A percentile compares a stretch with the other conserved stretches of the same genome.
phyloP scores from a whole-genome alignment of 2,329 filamentous ascomycete species.

The Tetracladium maxilliforme region DNA sequence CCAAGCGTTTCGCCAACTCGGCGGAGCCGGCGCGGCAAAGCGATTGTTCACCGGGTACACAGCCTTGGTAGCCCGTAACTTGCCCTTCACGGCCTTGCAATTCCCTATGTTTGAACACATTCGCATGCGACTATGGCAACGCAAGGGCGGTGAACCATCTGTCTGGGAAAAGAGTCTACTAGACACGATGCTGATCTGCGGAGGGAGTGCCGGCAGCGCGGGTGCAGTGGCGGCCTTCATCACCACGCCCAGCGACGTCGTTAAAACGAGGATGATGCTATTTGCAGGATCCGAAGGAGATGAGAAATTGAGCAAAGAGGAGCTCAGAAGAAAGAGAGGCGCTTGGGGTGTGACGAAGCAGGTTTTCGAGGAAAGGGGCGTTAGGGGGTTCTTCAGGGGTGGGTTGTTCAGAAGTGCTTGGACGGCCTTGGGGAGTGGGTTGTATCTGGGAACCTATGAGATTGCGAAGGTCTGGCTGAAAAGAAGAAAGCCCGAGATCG shows the following conservation, averaged over 20 bases:
- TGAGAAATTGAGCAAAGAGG: constrained; percentile 14
- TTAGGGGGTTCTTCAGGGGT: constrained; percentile 65
- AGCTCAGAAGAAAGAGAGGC: constrained; percentile 23
- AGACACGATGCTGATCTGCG: constrained; percentile 59
- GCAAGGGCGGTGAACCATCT: constrained; percentile 15
- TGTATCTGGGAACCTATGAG: constrained; percentile 82
- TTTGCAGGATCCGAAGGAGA: constrained; percentile 24
- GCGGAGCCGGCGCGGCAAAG: constrained; percentile 36
- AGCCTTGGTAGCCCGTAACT: constrained; percentile 65
- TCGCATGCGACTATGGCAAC: constrained; percentile 35
- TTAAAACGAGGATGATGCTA: constrained; percentile 85
- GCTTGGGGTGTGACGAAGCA: constrained; percentile 48
- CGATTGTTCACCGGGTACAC: constrained; percentile 60
- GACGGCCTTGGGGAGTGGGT: constrained; percentile 69
- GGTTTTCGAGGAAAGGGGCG: constrained; percentile 51
- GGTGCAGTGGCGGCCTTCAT: constrained; percentile 62
- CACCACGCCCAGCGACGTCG: constrained; percentile 81
- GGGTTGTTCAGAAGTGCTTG: constrained; percentile 59
- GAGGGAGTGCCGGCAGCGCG: constrained; percentile 56
- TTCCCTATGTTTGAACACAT: constrained; percentile 76
- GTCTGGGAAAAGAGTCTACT: constrained; percentile 22
- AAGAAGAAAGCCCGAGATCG: constrained; percentile 24
- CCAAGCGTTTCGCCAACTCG: constrained; percentile 32
- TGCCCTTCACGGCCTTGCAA: constrained; percentile 78
- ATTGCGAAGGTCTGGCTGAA: constrained; percentile 53